A percentile compares a stretch with the other conserved stretches of the same genome.
phyloP scores from a whole-genome alignment of 2,329 filamentous ascomycete species.

The Mycosphaerelloides madeirae region DNA sequence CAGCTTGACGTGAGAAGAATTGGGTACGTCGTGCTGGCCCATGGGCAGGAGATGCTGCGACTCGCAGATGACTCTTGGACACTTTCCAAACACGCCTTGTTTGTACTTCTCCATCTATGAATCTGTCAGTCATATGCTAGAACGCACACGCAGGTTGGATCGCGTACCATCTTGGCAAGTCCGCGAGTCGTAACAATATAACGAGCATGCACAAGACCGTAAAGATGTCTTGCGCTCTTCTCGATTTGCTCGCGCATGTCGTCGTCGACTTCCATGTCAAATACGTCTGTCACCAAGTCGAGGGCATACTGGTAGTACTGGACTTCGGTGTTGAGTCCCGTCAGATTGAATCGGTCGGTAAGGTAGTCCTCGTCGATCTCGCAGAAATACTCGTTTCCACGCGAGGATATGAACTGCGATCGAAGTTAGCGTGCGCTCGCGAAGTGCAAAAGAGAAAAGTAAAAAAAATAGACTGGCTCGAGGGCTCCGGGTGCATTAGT shows the following conservation, averaged over 20 bases:
- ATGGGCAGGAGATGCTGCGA: constrained; percentile 90
- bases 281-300: constrained; percentile 95
- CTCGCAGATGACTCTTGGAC: constrained; percentile 91
- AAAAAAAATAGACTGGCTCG: too few relatives aligned
- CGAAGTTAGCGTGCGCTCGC: constrained; percentile 10
- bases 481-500: too few relatives aligned
- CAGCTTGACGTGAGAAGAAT: constrained; percentile 86
- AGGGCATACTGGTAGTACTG: constrained; percentile 99
- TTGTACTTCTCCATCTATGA: constrained; percentile 95
- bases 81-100: constrained; percentile 96
- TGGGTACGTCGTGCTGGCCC: constrained; percentile 85
- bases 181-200: constrained; percentile 96
- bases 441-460: too few relatives aligned
- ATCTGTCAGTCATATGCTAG: constrained; percentile 4
- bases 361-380: constrained; percentile 99
- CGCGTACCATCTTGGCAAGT: constrained; percentile 84
- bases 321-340: constrained; percentile 92
- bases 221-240: constrained; percentile 91
- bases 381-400: constrained; percentile 98
- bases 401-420: constrained; percentile 86
- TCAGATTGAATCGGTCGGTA: constrained; percentile 96
- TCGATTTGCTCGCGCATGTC: constrained; percentile 98
- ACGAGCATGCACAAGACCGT: constrained; percentile 90
- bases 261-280: constrained; percentile 97
- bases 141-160: neutral